Evolutionary conservation across 2,329 filamentous ascomycete species (phyloP).

Genomic region (Talaromyces marneffei): DNA sequence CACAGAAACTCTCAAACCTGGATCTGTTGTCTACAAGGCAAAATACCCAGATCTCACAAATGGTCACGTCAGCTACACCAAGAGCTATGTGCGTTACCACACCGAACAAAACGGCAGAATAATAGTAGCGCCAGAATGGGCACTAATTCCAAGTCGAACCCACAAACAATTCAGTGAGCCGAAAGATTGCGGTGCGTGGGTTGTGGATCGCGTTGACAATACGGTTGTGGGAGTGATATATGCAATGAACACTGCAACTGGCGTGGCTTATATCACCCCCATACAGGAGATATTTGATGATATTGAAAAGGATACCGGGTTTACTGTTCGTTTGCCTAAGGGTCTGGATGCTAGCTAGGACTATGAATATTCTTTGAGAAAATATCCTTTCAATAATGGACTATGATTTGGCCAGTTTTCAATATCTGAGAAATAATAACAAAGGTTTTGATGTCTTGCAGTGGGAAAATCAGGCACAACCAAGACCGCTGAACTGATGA

Average conservation of each 20-base stretch:
- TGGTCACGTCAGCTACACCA: background rate
- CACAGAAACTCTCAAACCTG: background rate
- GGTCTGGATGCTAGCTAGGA: background rate
- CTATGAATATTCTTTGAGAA: background rate
- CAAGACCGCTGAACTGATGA: too few species aligned
- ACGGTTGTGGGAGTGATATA: background rate
- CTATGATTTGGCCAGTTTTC: background rate
- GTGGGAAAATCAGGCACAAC: too few species aligned
- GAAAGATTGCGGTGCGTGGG: slow-evolving; percentile 4
- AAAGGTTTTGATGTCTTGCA: too few species aligned
- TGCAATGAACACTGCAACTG: background rate
- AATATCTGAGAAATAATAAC: too few species aligned
- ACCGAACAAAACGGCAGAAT: background rate
- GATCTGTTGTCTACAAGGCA: slow-evolving; percentile 1
- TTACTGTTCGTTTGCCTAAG: background rate
- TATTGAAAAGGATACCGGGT: background rate
- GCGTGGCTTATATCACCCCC: slow-evolving; percentile 1
- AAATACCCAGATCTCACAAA: background rate
- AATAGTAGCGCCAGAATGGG: background rate
- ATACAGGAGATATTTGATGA: slow-evolving; percentile 4
- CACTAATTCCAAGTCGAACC: background rate
- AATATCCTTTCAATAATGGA: background rate
- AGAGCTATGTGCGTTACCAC: slow-evolving; percentile 9
- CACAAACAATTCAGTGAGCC: background rate
- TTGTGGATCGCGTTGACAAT: background rate